Base-by-base conservation (phyloP, 305 asterid species). In the Coffea humblotiana region DNA sequence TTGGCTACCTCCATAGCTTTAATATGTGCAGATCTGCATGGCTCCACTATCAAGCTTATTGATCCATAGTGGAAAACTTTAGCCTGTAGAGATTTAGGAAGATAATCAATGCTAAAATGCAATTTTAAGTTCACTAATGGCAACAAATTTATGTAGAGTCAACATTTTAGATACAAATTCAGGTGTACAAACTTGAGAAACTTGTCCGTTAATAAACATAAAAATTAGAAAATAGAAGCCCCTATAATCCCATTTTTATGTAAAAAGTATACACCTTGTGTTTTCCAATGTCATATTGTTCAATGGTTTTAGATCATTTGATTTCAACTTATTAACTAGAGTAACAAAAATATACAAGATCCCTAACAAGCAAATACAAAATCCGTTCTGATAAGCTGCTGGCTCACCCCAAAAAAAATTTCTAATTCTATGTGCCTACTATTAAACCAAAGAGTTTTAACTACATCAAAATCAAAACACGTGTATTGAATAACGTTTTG, bases 1-100 rank as follows among this genome's bases (percentile, higher is more conserved):
- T 88, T 95, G 49, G 98, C 98, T 80, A 81, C 98, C 13, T 93
- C 92, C 98, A 93, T 95, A 29, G 98, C 98, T 85, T 89, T 91
- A 82, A 93, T 14, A 80, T 90, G 93, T 60, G 93, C 93, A 60
- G 98, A 86, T 88, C 98, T 85, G 77, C 97, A 93, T 74, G 98
- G 98, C 91, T 93, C 98, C 87, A 91, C 98, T 8, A 93, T 93
- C 92, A 93, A 88, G 82, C 98, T 93, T 56, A 93, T 93, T 35
- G 98, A 93, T 74, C 97, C 98, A 6, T 89, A 93, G 73, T 93
- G 98, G 86, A 93, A 93, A n/a, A 93, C 93, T 85, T 93, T 93
- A 8, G 94, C 92, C 98, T 93, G 52, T 51, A 51, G 27, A 25
- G n/a, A n/a, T 43, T 52, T 18, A 13, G 11, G 6, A 73, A 9